phyloP scores from a whole-genome alignment of 768 basidiomycete species.

The Tricholoma bakamatsutake region DNA sequence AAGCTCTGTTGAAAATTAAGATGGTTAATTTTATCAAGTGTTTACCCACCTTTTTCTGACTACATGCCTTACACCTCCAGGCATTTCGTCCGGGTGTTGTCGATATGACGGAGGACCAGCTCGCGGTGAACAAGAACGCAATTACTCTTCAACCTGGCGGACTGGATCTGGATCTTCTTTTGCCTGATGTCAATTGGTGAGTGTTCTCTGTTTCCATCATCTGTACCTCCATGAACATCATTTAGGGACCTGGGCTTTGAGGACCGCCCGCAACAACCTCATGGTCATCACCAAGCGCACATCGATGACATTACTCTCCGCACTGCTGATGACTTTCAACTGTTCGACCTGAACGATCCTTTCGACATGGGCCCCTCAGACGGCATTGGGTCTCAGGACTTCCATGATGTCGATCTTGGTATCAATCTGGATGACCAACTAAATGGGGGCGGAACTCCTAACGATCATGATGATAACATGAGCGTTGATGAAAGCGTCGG shows the following conservation, averaged over 20 bases:
- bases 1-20: slow-evolving; percentile 91
- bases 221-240: background rate
- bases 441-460: slow-evolving; percentile 23
- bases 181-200: slow-evolving; percentile 80
- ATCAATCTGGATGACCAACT: slow-evolving; percentile 70
- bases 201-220: slow-evolving; percentile 16
- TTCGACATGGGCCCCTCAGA: slow-evolving; percentile 76
- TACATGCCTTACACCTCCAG: slow-evolving; percentile 30
- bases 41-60: background rate
- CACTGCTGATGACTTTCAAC: slow-evolving; percentile 63
- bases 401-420: slow-evolving; percentile 65
- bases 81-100: slow-evolving; percentile 94
- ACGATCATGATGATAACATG: slow-evolving; percentile 44
- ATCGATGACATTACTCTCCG: slow-evolving; percentile 87
- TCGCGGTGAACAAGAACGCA: slow-evolving; percentile 78
- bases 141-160: slow-evolving; percentile 80
- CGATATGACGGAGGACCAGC: slow-evolving; percentile 93
- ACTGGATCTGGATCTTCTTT: slow-evolving; percentile 73
- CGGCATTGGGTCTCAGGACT: slow-evolving; percentile 85
- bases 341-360: slow-evolving; percentile 64
- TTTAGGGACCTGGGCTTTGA: slow-evolving; percentile 77
- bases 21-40: slow-evolving; percentile 51
- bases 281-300: slow-evolving; percentile 78
- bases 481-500: slow-evolving; percentile 60
- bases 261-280: slow-evolving; percentile 54